Evolutionary conservation across 2,329 filamentous ascomycete genomes (phyloP), one percentile per base, ranked within the genome.

Genomic region (Chrysoporthe cubensis): DNA sequence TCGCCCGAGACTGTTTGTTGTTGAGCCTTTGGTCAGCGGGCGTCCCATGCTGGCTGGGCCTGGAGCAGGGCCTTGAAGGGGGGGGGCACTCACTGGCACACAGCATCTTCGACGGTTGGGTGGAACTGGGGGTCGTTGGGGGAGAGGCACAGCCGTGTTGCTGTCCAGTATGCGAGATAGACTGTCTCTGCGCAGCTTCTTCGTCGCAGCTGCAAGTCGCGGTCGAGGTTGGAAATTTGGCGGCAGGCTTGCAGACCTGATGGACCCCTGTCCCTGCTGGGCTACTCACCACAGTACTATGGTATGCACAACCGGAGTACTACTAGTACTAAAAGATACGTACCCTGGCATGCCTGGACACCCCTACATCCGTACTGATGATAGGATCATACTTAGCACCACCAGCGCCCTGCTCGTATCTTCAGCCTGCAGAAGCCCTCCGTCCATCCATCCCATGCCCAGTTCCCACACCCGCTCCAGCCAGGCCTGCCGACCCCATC

Each of bases 1-100:
- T 97, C 95, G 82, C 96, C 96, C 71, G 96, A 99, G 80, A 99
- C 95, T 97, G 76, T 66, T 34, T 32, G 54, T 50, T 4, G 26
- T 46, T 40, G 8, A 43, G 42, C 50, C 26, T 59, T 32, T 18
- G 62, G 62, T 67, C 48, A 66, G 68, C 37, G 21, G 46, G 37
- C 21, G 37, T 40, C 16, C 44, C 21, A 61, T 46, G 43, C n/a
- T 61, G 57, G 14, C 57, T 40, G 21, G 37, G 40, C 1, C 57
- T 60, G 37, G 21, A 40, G 13, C n/a, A 7, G 37, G 57, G 4
- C 4, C 13, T 44, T 37, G 44, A 9, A 9, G n/a, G n/a, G 21
- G 21, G 21, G 18, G 2, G n/a, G 21, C 8, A 70, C 69, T 34
- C 61, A 70, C 69, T 70, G 14, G 66, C 69, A 64, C 69, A 70